Evolutionary conservation across 495 filamentous ascomycete genomes (phyloP), one percentile per base, ranked within the genome.

Genomic region (Delitschia confertaspora): DNA sequence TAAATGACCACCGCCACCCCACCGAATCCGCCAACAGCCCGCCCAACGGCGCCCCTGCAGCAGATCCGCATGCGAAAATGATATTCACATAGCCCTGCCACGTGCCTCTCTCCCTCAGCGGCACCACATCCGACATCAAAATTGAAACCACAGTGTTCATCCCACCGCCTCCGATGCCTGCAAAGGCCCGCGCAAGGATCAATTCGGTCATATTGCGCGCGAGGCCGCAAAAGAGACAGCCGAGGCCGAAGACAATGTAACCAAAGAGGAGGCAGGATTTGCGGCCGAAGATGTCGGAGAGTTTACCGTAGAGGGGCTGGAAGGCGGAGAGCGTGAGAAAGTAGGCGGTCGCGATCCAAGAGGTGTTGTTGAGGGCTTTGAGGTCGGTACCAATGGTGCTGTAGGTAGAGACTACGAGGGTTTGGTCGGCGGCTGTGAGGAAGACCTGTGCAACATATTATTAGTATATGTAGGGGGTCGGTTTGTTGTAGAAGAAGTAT

Each of bases 51-150:
- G 78, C 86, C 10, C 87, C 87, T 30, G 67, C 67, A 10, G 75
- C 78, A 11, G 80, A 70, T 14, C 87, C 87, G 47, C 68, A 62
- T 1, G 85, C 78, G 55, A 71, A 89, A 33, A 91, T 71, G 57
- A 91, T 78, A 54, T 91, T 93, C 52, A 89, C 68, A 33, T 88
- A 74, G 14, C 86, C 85, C 60, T 93, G 86, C 75, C 80, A 93
- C 9, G 80, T 69, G 3, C 83, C 86, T 48, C 85, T 62, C 38
- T 88, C 78, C n/a, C 82, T 69, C 37, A 93, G 66, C 6, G 83
- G 70, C 3, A 93, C 72, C 13, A 88, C 70, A 59, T 94, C 87
- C 38, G 75, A 82, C 45, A 93, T 61, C 22, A 94, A 61, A 37
- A 94, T 89, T 41, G 65, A 76, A 31, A 82, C 82, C 36, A 91